Conservation (phyloP, 257 asterid species). For the Solanum chiquidenum region DNA sequence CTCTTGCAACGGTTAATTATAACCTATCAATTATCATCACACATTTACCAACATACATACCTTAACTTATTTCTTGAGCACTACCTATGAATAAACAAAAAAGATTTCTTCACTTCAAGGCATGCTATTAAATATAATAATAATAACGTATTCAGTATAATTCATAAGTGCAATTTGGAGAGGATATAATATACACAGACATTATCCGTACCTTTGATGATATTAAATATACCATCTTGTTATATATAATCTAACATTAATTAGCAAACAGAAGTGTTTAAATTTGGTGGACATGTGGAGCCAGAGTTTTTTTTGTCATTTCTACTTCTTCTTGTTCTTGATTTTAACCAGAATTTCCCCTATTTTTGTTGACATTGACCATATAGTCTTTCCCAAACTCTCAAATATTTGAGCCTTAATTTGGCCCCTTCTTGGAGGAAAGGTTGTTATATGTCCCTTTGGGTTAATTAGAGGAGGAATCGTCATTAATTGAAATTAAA, state of each 20-base stretch:
- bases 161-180: fast-evolving
- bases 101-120: neutral
- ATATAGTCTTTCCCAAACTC: neutral
- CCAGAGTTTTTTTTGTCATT: neutral
- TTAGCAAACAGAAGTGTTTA: neutral
- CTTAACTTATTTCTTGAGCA: neutral
- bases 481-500: neutral
- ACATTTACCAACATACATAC: neutral
- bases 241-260: neutral
- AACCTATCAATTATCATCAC: neutral
- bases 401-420: neutral
- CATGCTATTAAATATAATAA: neutral
- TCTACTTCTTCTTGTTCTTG: neutral
- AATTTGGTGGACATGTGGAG: neutral
- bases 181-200: fast-evolving
- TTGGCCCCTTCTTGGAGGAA: neutral
- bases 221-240: neutral
- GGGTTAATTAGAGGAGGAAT: neutral
- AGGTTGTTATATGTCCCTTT: neutral
- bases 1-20: neutral
- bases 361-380: neutral
- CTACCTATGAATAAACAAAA: neutral
- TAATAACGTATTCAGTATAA: no score
- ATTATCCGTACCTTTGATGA: no score
- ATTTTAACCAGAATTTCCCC: neutral